Conservation (phyloP, 1,284 basidiomycete genomes). For the Boletellus dicymbophilus region DNA sequence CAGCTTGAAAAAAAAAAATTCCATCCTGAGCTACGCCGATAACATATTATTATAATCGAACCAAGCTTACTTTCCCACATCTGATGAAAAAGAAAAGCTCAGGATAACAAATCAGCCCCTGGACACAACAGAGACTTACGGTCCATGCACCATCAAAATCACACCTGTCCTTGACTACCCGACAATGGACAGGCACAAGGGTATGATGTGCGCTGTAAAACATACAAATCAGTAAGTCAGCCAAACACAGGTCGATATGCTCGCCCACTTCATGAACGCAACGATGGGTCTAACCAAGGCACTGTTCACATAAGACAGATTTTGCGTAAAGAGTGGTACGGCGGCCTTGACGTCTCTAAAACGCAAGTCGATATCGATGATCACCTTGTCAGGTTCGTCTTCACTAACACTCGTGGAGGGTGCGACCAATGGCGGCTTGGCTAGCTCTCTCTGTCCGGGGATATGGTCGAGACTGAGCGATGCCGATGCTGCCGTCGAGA, state of each 20-base stretch:
- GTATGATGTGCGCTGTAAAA: conserved; percentile 80
- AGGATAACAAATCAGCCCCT: conserved; percentile 3
- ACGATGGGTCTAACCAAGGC: conserved; percentile 98
- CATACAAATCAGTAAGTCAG: conserved; percentile 14
- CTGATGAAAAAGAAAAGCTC: conserved; percentile 40
- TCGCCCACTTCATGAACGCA: conserved; percentile 93
- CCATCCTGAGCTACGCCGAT: conserved; percentile 16
- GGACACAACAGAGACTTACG: conserved; percentile 45
- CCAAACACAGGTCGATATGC: background rate
- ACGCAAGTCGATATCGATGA: conserved; percentile 94
- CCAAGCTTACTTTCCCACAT: conserved; percentile 79
- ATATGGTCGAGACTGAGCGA: conserved; percentile 65
- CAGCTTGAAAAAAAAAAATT: conserved; percentile 57
- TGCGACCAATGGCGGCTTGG: conserved; percentile 83
- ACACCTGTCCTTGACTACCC: conserved; percentile 74
- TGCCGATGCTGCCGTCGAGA: conserved; percentile 54
- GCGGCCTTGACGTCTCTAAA: conserved; percentile 97
- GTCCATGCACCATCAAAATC: conserved; percentile 93
- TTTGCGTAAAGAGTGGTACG: conserved; percentile 87
- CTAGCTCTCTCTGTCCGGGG: conserved; percentile 86
- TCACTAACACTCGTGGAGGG: conserved; percentile 49
- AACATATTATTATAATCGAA: background rate
- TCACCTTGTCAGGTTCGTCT: conserved; percentile 47
- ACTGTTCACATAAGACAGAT: conserved; percentile 90
- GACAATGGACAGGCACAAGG: conserved; percentile 88